Evolutionary conservation across 495 filamentous ascomycete species (phyloP), one percentile per base, ranked within the genome.

Genomic region (Hypoxylon intermedium): DNA sequence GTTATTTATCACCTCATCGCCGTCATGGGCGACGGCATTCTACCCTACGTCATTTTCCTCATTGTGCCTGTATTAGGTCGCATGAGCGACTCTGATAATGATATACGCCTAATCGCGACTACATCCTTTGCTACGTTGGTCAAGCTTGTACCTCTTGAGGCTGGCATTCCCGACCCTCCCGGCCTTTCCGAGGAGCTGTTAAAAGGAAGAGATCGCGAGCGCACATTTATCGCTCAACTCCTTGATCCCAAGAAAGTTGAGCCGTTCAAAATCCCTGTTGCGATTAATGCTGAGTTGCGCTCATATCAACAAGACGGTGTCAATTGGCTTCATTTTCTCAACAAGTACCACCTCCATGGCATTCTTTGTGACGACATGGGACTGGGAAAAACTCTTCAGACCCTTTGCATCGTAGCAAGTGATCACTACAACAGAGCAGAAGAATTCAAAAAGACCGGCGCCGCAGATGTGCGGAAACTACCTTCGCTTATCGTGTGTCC

Each of bases 341-440:
- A 98, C 68, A 92, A 91, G 31, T 98, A 97, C 69, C 91, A 98
- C 72, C 84, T 98, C 12, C 94, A 98, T 63, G 94, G 94, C 33
- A 96, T 98, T 75, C 91, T 98, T 49, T 98, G 94, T 71, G 94
- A 98, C 69, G 94, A 98, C 70, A 98, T 98, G 94, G 94, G 94
- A 62, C 89, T 98, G 38, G 94, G 94, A 26, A 98, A 98, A 74
- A 98, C 94, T 1, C 79, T 98, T 16, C 94, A 98, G 73, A 98
- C 94, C 0, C 84, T 98, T 38, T 98, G 95, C 70, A 98, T 98
- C 67, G 93, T 98, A 41, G 93, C 94, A 6, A 96, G 91, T 75
- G 94, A 98, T 71, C 94, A 98, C 71, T 92, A 97, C 69, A 78
- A 94, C 71, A 89, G 94, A 40, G 91, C 89, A 5, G 90, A 97